These are phyloP conservation scores for Cladosporium sp. DNA, from an alignment of 2,329 filamentous ascomycete genomes.

Conservation along the genomic window DNA sequence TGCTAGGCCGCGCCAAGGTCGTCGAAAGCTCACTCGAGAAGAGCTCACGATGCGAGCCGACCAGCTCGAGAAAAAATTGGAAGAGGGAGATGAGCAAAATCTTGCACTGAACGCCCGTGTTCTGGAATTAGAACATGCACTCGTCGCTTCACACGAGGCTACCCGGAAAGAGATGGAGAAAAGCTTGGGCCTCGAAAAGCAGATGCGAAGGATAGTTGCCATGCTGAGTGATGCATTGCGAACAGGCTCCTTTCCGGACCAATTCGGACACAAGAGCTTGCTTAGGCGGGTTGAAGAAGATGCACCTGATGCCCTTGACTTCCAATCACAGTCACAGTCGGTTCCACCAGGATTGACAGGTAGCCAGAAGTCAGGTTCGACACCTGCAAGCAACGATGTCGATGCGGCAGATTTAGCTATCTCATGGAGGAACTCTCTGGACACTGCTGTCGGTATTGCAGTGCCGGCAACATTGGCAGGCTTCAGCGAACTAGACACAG, in stretches of 20 bases:
- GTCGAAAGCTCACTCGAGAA: not conserved
- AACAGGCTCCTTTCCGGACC: not conserved
- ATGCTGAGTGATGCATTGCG: not conserved
- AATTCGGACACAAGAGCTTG: not conserved
- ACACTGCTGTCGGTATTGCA: too few species aligned
- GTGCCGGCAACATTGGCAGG: too few species aligned
- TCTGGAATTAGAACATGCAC: not conserved
- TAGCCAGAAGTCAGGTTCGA: not conserved
- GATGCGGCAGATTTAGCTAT: too few species aligned
- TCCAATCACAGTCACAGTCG: not conserved
- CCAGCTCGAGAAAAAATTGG: not conserved
- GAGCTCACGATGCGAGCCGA: not conserved
- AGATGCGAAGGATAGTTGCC: not conserved
- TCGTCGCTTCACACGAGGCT: not conserved
- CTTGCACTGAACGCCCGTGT: not conserved
- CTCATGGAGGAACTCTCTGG: too few species aligned
- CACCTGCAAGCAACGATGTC: not conserved
- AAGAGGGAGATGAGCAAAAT: not conserved
- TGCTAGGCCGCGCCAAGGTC: not conserved
- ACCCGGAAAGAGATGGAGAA: not conserved
- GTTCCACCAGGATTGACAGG: not conserved
- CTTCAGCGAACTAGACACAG: too few species aligned
- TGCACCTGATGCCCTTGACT: not conserved
- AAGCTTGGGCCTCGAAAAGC: not conserved
- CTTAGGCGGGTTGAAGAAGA: not conserved